Evolutionary conservation across 83 land plant species (phyloP).

Genomic region (Thuja plicata): DNA sequence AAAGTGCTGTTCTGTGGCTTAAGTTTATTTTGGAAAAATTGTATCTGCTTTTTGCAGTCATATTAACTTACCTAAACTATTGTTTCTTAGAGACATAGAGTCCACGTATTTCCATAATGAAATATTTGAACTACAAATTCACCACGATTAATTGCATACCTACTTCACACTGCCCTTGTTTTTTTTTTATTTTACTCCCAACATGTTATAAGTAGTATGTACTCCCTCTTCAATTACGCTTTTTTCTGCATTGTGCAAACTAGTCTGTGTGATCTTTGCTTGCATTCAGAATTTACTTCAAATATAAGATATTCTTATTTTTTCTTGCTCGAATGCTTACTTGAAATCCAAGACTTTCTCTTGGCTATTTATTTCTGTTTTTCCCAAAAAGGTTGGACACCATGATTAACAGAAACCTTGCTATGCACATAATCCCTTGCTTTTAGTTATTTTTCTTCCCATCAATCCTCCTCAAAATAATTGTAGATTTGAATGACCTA

Average conservation of each 20-base stretch:
- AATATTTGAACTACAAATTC: not conserved
- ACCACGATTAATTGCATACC: too few species aligned
- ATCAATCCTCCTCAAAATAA: not conserved
- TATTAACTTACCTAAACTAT: not conserved
- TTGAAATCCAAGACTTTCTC: not conserved
- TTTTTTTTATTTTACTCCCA: not conserved
- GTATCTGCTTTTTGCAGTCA: not conserved
- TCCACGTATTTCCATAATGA: not conserved
- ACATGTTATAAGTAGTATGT: not conserved
- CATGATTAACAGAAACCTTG: too few species aligned
- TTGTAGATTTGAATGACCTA: not conserved
- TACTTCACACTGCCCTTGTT: not conserved
- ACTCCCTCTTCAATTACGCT: not conserved
- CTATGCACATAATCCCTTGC: not conserved
- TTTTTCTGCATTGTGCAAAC: not conserved
- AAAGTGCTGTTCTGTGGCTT: not conserved
- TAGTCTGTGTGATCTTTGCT: not conserved
- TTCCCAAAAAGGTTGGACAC: not conserved
- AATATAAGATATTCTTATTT: too few species aligned
- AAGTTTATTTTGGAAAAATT: not conserved
- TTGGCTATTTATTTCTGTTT: not conserved
- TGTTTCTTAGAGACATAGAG: not conserved
- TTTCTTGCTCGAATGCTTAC: not conserved
- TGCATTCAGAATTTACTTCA: not conserved
- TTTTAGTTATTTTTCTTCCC: not conserved